Base-by-base conservation (phyloP, 225 moss, liverwort and hornwort species). In the Asterella californica region DNA sequence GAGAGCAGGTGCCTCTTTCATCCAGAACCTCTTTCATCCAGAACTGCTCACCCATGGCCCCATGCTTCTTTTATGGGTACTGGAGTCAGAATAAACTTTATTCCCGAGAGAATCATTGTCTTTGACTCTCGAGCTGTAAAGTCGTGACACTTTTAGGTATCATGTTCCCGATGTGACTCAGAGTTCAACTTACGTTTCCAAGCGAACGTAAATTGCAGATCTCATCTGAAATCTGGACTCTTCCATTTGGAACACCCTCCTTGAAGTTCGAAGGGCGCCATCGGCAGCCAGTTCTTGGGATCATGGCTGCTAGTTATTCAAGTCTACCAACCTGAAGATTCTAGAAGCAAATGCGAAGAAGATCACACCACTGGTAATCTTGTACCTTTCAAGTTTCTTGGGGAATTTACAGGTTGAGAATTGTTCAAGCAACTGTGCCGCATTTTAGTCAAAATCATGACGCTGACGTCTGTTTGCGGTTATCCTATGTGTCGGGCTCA, bases 241-340 rank as follows among this genome's bases (percentile, higher is more conserved):
- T 29, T 64, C 12, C 27, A 64, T 9, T 64, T 30, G 12, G 64
- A 11, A 27, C 30, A 27, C 11, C 27, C 30, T 64, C 27, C 27
- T 27, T 7, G 64, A 64, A 64, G 64, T 64, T 64, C 27, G 64
- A 64, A 64, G 64, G n/a, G n/a, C n/a, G n/a, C n/a, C n/a, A n/a
- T 64, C 64, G 64, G 27, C 64, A 64, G 27, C 30, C 64, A 27
- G 27, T 64, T 64, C 3, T 8, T n/a, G n/a, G 8, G 64, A 27
- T 64, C 4, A 64, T 18, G 57, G 18, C 57, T 57, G 57, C 57
- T 57, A 15, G 57, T 24, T 57, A 24, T 18, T 57, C 57, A 15
- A 57, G 21, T 5, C 24, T 19, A 57, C 24, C 57, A 57, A 57
- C 15, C 17, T 57, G 57, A 15, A 57, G 17, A 2, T 7, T 42